phyloP scores from a whole-genome alignment of 106 monocot species.

The Hemerocallis citrina region DNA sequence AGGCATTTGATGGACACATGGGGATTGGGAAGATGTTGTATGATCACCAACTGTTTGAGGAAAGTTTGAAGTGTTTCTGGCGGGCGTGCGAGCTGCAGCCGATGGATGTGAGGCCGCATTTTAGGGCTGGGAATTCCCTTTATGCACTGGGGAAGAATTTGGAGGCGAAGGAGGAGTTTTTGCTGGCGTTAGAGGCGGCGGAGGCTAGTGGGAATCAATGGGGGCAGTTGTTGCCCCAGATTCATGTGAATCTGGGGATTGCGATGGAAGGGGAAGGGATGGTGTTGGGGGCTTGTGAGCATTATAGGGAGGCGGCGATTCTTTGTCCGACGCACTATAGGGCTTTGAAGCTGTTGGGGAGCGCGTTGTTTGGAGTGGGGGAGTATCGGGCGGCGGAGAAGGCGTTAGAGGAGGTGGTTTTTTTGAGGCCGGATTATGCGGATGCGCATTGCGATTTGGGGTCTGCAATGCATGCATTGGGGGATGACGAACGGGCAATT shows the following conservation, averaged over 20 bases:
- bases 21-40: slow-evolving; percentile 72
- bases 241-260: slow-evolving; percentile 89
- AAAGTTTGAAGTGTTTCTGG: slow-evolving; percentile 61
- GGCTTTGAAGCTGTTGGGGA: slow-evolving; percentile 83
- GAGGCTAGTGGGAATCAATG: slow-evolving; percentile 87
- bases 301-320: slow-evolving; percentile 91
- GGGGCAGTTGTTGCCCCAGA: slow-evolving; percentile 73
- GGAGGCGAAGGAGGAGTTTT: slow-evolving; percentile 91
- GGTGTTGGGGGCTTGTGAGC: slow-evolving; percentile 88
- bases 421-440: slow-evolving; percentile 65
- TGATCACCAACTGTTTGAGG: slow-evolving; percentile 69
- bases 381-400: slow-evolving; percentile 96
- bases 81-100: slow-evolving; percentile 88
- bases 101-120: slow-evolving; percentile 76
- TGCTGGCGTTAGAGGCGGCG: slow-evolving; percentile 80
- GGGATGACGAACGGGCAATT: slow-evolving; percentile 85
- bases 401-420: slow-evolving; percentile 81
- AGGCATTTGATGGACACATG: slow-evolving; percentile 93
- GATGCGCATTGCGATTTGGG: slow-evolving; percentile 95
- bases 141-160: slow-evolving; percentile 63
- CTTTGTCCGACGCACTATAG: slow-evolving; percentile 74
- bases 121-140: slow-evolving; percentile 69
- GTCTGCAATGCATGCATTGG: slow-evolving; percentile 76
- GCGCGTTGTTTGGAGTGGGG: slow-evolving; percentile 86
- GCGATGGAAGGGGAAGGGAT: slow-evolving; percentile 87